Conservation (phyloP, 768 basidiomycete genomes). For the Mycena maculata region DNA sequence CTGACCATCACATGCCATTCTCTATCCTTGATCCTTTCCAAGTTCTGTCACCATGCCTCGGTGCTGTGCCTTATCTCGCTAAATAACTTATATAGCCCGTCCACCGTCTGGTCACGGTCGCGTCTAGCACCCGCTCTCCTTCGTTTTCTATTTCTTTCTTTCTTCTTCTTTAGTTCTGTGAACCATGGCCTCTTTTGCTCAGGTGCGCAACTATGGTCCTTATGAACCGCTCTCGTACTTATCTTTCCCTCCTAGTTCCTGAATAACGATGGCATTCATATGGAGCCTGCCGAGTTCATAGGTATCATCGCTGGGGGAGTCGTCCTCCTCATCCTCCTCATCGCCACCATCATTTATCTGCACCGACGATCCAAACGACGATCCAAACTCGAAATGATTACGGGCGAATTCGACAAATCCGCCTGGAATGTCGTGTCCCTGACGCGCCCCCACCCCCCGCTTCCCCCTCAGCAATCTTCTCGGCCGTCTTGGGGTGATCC, state of each 20-base stretch:
- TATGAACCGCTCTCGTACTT: background rate
- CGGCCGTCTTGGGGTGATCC: constrained; percentile 13
- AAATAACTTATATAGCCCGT: constrained; percentile 14
- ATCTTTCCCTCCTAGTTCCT: constrained; percentile 11
- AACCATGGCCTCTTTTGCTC: constrained; percentile 24
- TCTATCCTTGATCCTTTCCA: constrained; percentile 8
- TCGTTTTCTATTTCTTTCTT: constrained; percentile 7
- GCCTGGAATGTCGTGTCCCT: constrained; percentile 18
- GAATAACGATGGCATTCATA: constrained; percentile 24
- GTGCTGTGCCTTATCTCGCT: constrained; percentile 13
- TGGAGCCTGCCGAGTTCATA: constrained; percentile 26
- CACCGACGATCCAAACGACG: constrained; percentile 25
- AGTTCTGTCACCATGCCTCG: constrained; percentile 11
- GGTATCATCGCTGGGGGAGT: constrained; percentile 26
- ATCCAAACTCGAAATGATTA: constrained; percentile 27
- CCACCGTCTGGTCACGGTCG: constrained; percentile 7
- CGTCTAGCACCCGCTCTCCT: constrained; percentile 26
- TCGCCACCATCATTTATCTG: constrained; percentile 19
- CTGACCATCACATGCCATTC: constrained; percentile 19
- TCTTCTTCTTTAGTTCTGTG: background rate
- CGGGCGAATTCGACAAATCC: constrained; percentile 30
- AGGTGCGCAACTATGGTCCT: constrained; percentile 22
- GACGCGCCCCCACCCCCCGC: constrained; percentile 28
- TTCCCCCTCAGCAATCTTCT: constrained; percentile 5
- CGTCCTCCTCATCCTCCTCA: constrained; percentile 22